Evolutionary conservation across 2,329 filamentous ascomycete genomes (phyloP).

Genomic region (Parafenestella ontariensis): DNA sequence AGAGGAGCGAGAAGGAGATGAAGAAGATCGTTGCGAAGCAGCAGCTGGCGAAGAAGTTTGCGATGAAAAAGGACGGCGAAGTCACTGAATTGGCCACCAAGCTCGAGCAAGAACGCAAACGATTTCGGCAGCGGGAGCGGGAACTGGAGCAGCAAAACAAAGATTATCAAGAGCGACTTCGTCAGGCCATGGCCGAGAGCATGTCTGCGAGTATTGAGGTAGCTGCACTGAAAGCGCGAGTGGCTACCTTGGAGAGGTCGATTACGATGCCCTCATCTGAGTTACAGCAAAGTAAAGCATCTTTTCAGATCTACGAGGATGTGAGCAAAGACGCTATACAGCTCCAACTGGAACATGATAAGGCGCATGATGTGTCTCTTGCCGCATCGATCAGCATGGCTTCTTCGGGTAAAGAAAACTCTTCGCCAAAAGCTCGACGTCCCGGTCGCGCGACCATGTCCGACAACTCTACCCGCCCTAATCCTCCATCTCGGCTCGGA

Average conservation of each 20-base stretch:
- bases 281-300: slow-evolving; percentile 19
- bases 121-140: slow-evolving; percentile 69
- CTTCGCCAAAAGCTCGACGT: slow-evolving; percentile 31
- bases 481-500: slow-evolving; percentile 19
- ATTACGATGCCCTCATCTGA: slow-evolving; percentile 22
- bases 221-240: slow-evolving; percentile 41
- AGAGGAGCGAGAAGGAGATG: slow-evolving; percentile 75
- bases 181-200: slow-evolving; percentile 43
- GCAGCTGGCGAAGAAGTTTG: slow-evolving; percentile 78
- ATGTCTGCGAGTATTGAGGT: slow-evolving; percentile 42
- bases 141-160: slow-evolving; percentile 67
- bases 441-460: slow-evolving; percentile 33
- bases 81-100: slow-evolving; percentile 70
- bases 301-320: slow-evolving; percentile 45
- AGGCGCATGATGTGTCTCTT: slow-evolving; percentile 19
- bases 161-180: slow-evolving; percentile 49
- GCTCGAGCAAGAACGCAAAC: slow-evolving; percentile 72
- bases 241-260: slow-evolving; percentile 39
- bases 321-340: slow-evolving; percentile 26
- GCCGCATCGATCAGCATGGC: slow-evolving; percentile 23
- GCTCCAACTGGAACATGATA: slow-evolving; percentile 13
- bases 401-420: slow-evolving; percentile 41
- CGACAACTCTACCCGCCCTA: slow-evolving; percentile 19
- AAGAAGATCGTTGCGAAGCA: slow-evolving; percentile 81
- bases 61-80: slow-evolving; percentile 77